Evolutionary conservation across 768 basidiomycete genomes (phyloP).

Genomic region (Boletus coccyginus): DNA sequence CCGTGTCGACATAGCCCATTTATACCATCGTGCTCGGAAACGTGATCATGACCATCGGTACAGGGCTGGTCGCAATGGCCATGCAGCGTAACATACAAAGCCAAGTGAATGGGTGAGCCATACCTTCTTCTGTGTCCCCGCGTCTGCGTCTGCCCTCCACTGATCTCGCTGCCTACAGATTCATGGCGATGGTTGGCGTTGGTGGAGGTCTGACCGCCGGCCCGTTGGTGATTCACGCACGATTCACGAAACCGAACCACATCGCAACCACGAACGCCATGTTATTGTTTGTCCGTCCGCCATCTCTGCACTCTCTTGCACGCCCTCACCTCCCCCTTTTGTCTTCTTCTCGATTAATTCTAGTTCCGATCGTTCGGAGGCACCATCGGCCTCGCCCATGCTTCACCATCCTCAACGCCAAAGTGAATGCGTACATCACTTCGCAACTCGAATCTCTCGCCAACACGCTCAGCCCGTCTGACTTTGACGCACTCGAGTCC

Average conservation of each 20-base stretch:
- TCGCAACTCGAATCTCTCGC: slow-evolving; percentile 18
- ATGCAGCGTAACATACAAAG: slow-evolving; percentile 37
- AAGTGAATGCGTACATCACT: slow-evolving; percentile 36
- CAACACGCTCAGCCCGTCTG: slow-evolving; percentile 29
- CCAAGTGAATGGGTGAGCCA: slow-evolving; percentile 35
- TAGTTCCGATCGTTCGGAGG: slow-evolving; percentile 52
- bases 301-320: neutral
- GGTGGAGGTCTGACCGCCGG: slow-evolving; percentile 42
- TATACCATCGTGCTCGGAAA: slow-evolving; percentile 41
- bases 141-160: neutral
- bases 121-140: neutral
- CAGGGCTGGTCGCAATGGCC: slow-evolving; percentile 43
- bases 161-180: slow-evolving; percentile 22
- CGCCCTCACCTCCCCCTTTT: neutral
- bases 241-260: slow-evolving; percentile 42
- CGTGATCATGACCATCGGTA: slow-evolving; percentile 35
- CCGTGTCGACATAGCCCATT: slow-evolving; percentile 33
- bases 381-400: slow-evolving; percentile 52
- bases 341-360: neutral
- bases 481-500: slow-evolving; percentile 24
- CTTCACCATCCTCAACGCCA: slow-evolving; percentile 44
- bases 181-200: slow-evolving; percentile 44
- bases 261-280: slow-evolving; percentile 44
- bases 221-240: slow-evolving; percentile 42
- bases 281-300: slow-evolving; percentile 41